Base-by-base conservation (phyloP, 257 asterid genomes). In the Nicotiana tomentosiformis region DNA sequence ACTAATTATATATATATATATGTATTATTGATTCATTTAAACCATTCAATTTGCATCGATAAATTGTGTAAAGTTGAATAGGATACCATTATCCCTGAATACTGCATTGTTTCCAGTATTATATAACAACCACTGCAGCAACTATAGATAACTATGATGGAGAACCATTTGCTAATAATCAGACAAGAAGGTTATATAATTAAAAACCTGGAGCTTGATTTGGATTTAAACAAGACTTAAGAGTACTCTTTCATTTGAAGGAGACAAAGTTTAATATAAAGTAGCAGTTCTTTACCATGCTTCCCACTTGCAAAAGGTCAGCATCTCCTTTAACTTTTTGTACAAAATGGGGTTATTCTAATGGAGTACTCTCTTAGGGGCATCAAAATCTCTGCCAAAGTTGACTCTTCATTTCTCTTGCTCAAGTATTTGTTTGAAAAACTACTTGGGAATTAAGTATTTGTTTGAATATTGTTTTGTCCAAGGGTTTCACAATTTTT, bases 271-370 rank as follows among this genome's bases (percentile, higher is more conserved):
- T 37, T 68, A 53, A 37, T 18, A 26, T 49, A 26, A 74, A 26
- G 80, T 49, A 53, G 49, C 0, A 74, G 16, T 74, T 20, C 80
- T 49, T 74, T 74, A 74, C 8, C 62, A 74, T 49, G 80, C 62
- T 74, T n/a, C 62, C 80, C 62, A 74, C 80, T 74, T 14, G 43
- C 9, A 49, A 74, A 74, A 49, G 80, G 39, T 74, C 62, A 46
- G 26, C 79, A 74, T 74, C 79, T 14, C 15, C 80, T 74, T 49
- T 14, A 49, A 14, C 39, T 49, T 74, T 74, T 49, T 74, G 79
- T 39, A 74, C 61, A 74, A 74, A 51, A 26, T 72, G 61, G 39
- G 35, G 35, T 10, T 23, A 20, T 46, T 46, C 17, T 70, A 11
- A 4, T 7, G 49, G 49, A 39, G 2, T 69, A 18, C 17, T n/a